Conservation (phyloP, 2,329 filamentous ascomycete genomes). For the Knufia petricola region DNA sequence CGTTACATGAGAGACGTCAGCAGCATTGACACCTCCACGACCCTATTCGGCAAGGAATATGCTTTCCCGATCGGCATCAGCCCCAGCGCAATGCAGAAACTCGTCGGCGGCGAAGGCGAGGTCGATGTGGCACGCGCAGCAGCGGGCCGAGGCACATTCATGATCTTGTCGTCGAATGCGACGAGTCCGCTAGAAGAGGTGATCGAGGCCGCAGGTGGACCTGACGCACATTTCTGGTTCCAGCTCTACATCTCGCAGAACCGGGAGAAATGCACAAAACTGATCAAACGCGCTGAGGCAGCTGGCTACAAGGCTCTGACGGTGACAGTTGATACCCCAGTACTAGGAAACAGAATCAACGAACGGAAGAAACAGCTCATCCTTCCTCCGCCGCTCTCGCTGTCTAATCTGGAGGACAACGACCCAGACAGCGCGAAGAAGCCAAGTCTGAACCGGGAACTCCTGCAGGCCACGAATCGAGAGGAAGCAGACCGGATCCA, state of each 20-base stretch:
- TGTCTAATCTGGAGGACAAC: constrained; percentile 4
- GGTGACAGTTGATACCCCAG: constrained; percentile 46
- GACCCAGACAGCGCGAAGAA: neutral
- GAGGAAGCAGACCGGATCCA: neutral
- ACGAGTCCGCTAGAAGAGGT: constrained; percentile 40
- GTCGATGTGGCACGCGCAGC: constrained; percentile 39
- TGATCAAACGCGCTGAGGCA: constrained; percentile 34
- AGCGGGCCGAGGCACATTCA: constrained; percentile 33
- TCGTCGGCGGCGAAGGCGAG: constrained; percentile 45
- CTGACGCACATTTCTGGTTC: neutral
- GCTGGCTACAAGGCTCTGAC: constrained; percentile 45
- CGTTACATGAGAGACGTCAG: constrained; percentile 31
- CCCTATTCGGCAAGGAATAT: constrained; percentile 26
- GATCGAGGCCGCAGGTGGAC: constrained; percentile 37
- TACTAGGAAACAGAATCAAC: constrained; percentile 44
- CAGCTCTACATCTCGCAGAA: constrained; percentile 40
- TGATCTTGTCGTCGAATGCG: constrained; percentile 41
- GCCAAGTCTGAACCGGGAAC: constrained; percentile 5
- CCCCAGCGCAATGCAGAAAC: constrained; percentile 43
- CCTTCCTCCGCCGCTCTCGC: neutral
- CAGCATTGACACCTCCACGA: constrained; percentile 30
- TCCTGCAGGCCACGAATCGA: neutral
- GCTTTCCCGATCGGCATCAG: constrained; percentile 44
- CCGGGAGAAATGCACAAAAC: constrained; percentile 36
- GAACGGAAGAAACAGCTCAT: constrained; percentile 45